phyloP scores from a whole-genome alignment of 768 basidiomycete genomes.

The Coprinopsis marcescibilis region DNA sequence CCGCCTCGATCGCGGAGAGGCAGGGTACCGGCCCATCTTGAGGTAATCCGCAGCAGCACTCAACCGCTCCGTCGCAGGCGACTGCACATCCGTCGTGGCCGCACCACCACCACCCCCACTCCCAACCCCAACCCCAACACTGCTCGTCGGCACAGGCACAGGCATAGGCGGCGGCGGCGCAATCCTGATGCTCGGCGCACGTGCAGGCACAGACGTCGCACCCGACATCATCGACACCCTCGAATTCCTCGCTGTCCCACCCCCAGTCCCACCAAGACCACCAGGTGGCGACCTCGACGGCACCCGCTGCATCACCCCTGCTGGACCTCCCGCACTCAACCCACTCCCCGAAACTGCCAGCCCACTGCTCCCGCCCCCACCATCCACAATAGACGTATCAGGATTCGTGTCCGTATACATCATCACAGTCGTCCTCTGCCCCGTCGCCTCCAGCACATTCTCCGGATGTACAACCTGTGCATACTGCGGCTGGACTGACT shows the following conservation, averaged over 20 bases:
- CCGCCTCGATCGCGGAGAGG: constrained; percentile 12
- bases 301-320: neutral
- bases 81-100: constrained; percentile 17
- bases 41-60: constrained; percentile 30
- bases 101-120: too few species aligned
- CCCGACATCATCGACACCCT: constrained; percentile 14
- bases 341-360: too few species aligned
- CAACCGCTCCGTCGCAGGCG: constrained; percentile 29
- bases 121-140: too few species aligned
- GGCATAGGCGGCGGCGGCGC: constrained; percentile 8
- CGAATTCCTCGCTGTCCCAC: too few species aligned
- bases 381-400: neutral
- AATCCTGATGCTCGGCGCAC: constrained; percentile 10
- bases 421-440: constrained; percentile 24
- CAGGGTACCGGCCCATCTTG: constrained; percentile 29
- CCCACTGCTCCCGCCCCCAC: too few species aligned
- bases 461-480: constrained; percentile 10
- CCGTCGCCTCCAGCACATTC: constrained; percentile 8
- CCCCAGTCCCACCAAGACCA: too few species aligned
- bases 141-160: constrained; percentile 5
- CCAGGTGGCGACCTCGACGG: constrained; percentile 13
- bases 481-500: constrained; percentile 13
- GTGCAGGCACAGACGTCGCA: constrained; percentile 7
- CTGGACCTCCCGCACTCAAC: neutral
- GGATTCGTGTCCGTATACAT: constrained; percentile 17